Evolutionary conservation across 805 yeast species (phyloP), one percentile per base, ranked within the genome.

Genomic region (Lachancea dasiensis): DNA sequence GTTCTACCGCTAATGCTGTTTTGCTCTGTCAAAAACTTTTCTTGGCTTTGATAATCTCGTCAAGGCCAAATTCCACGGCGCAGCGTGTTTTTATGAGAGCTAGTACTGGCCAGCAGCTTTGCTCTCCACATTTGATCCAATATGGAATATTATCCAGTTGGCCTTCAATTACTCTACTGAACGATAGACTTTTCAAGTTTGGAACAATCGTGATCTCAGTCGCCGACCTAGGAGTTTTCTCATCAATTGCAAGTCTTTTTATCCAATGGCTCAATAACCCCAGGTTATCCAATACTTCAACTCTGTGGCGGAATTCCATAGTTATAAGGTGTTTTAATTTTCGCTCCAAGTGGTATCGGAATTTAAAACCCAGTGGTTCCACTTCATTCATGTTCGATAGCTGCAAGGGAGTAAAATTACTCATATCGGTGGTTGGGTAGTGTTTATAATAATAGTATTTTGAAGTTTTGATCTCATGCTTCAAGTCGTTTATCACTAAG

Each of bases 121-220:
- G 69, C 58, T 90, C 97, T 4, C 98, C 98, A 22, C 89, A 86
- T 36, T 73, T 65, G 10, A 87, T 77, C 95, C 97, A 90, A 54
- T 86, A 86, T 4, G 86, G 82, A 16, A 87, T 81, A 56, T 86
- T 87, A 41, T 77, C 81, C 53, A 81, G 72, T 50, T 80, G 80
- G 3, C 84, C 81, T 54, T 86, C 95, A 51, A 86, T 74, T 0
- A 87, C 79, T 47, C 86, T 68, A 30, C 86, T 80, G 44, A 86
- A 74, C 48, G 86, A 66, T 34, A 87, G 63, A 24, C 86, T 78
- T 38, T 81, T 69, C 34, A 87, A 64, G 52, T 81, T 90, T 0
- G 97, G 97, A 4, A 90, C 96, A 27, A 92, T 81, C 0, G 95
- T 85, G 13, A 90, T 78, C 52, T 90, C 96, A 40, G 86, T 75